Conservation (phyloP, 345 rosid species). For the Heritiera fomes region DNA sequence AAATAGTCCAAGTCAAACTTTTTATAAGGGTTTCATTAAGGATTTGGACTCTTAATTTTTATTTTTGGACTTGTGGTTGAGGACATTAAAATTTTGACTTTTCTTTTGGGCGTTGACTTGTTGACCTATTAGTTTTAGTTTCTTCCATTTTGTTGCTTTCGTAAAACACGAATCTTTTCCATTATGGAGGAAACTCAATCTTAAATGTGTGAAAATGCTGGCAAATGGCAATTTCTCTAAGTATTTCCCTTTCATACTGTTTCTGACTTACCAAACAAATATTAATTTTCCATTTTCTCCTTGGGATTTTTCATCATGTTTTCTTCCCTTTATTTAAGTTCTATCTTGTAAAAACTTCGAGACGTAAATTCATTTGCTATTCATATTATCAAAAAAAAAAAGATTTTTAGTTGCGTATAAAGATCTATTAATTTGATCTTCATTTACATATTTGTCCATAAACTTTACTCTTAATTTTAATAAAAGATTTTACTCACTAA, state of each 20-base stretch:
- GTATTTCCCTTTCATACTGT: not conserved
- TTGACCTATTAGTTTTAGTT: not conserved
- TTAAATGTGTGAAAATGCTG: not conserved
- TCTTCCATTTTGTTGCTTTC: not conserved
- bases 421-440: too few relatives aligned
- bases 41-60: not conserved
- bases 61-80: not conserved
- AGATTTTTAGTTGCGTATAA: too few relatives aligned
- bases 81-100: not conserved
- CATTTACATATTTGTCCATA: too few relatives aligned
- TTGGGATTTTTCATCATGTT: not conserved
- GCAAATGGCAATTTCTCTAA: not conserved
- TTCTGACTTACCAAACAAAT: not conserved
- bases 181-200: not conserved
- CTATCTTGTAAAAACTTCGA: not conserved
- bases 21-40: not conserved
- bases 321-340: not conserved
- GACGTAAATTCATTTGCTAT: not conserved
- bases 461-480: too few relatives aligned
- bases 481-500: too few relatives aligned
- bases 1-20: not conserved
- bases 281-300: not conserved
- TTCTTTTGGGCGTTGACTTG: not conserved
- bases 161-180: not conserved
- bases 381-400: too few relatives aligned